phyloP scores from a whole-genome alignment of 1,139 yeast genomes.

The Pichia sp. region DNA sequence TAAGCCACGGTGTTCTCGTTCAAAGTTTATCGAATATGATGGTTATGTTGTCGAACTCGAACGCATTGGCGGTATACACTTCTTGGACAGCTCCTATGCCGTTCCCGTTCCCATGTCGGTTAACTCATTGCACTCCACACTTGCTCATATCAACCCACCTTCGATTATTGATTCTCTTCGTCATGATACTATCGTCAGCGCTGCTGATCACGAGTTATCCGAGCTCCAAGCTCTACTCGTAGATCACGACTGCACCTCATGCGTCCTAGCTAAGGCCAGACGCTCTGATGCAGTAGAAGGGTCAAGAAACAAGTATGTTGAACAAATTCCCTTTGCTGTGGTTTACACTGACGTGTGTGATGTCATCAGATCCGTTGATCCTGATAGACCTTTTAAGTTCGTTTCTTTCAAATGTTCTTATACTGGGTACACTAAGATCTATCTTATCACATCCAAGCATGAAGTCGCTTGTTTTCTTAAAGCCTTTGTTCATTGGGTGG shows the following conservation, averaged over 20 bases:
- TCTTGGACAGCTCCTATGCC: too few relatives aligned
- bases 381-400: background rate
- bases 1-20: too few relatives aligned
- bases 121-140: too few relatives aligned
- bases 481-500: background rate
- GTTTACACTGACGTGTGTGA: conserved; percentile 1
- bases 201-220: too few relatives aligned
- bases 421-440: background rate
- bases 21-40: too few relatives aligned
- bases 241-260: background rate
- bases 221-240: too few relatives aligned
- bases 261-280: background rate
- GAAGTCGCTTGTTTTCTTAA: background rate
- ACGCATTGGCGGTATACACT: too few relatives aligned
- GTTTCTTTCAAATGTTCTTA: background rate
- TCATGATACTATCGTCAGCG: too few relatives aligned
- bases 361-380: background rate
- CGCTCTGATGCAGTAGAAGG: background rate
- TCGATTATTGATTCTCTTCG: too few relatives aligned
- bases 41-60: too few relatives aligned
- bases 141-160: too few relatives aligned
- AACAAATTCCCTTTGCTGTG: background rate
- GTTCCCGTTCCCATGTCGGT: too few relatives aligned
- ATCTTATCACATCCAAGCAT: background rate
- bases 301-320: background rate